phyloP scores from a whole-genome alignment of 345 rosid genomes.

The Microcos paniculata region DNA sequence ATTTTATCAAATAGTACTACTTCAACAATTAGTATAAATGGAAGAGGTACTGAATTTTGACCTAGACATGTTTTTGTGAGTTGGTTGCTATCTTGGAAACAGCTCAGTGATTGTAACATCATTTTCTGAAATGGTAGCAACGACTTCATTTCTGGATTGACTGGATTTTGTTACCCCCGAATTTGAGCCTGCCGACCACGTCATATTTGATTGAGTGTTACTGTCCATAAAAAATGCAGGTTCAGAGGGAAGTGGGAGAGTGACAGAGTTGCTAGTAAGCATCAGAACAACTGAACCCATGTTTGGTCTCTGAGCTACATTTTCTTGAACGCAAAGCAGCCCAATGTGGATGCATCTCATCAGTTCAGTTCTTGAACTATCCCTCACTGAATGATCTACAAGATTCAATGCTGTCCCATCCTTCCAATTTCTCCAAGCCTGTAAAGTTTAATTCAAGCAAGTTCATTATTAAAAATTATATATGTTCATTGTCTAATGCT shows the following conservation, averaged over 20 bases:
- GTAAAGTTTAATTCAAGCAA: not conserved
- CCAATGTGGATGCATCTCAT: constrained; percentile 41
- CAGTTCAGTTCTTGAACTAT: constrained; percentile 23
- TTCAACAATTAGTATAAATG: not conserved
- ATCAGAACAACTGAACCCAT: constrained; percentile 34
- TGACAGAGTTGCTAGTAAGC: constrained; percentile 33
- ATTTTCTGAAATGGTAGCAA: constrained; percentile 30
- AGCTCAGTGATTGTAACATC: constrained; percentile 35
- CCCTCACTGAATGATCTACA: constrained; percentile 22
- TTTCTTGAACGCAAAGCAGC: constrained; percentile 43
- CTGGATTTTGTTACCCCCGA: not conserved
- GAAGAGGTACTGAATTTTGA: not conserved
- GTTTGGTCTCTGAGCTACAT: constrained; percentile 28
- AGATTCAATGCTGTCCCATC: constrained; percentile 23
- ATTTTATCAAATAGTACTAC: no score
- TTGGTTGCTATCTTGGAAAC: constrained; percentile 32
- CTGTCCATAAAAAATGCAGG: constrained; percentile 24
- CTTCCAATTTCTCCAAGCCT: constrained; percentile 51
- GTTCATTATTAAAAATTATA: not conserved
- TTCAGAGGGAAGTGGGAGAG: constrained; percentile 27
- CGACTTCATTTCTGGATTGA: not conserved
- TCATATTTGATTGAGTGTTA: not conserved
- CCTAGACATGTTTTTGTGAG: not conserved
- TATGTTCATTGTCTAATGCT: not conserved
- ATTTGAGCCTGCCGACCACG: not conserved